These are phyloP conservation scores for Aspergillus amoenus DNA, from an alignment of 2,329 filamentous ascomycete species.

Conservation along the genomic window DNA sequence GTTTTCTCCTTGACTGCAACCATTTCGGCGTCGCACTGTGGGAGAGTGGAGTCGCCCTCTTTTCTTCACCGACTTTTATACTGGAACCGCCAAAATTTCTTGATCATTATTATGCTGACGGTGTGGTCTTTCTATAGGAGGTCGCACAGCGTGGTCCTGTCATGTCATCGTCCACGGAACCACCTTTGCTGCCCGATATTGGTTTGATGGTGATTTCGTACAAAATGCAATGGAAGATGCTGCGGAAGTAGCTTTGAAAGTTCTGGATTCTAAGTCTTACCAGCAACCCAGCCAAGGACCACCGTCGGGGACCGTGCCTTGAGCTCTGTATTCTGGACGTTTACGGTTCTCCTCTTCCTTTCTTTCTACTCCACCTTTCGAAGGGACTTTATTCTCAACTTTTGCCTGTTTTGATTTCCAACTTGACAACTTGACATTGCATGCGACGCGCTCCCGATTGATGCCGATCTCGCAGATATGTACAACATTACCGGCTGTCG, in stretches of 20 bases:
- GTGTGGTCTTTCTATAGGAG: constrained; percentile 56
- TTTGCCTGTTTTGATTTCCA: neutral
- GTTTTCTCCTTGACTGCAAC: constrained; percentile 12
- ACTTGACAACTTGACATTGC: constrained; percentile 10
- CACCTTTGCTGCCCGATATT: constrained; percentile 72
- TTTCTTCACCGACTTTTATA: constrained; percentile 36
- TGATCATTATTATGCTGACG: constrained; percentile 22
- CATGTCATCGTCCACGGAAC: constrained; percentile 69
- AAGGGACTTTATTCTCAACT: neutral
- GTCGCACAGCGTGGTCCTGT: constrained; percentile 88
- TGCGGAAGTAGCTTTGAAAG: constrained; percentile 68
- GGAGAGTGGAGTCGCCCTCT: constrained; percentile 27
- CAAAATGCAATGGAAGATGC: constrained; percentile 89
- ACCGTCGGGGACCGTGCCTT: constrained; percentile 4
- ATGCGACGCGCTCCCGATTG: constrained; percentile 22
- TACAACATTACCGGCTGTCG: constrained; percentile 24
- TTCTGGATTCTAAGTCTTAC: constrained; percentile 24
- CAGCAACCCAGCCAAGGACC: constrained; percentile 8
- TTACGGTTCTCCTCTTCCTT: neutral
- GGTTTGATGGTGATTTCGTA: constrained; percentile 87
- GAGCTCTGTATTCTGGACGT: constrained; percentile 6
- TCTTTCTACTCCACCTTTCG: neutral
- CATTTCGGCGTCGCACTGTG: constrained; percentile 22
- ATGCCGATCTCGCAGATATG: constrained; percentile 24
- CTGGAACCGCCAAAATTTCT: constrained; percentile 20